A percentile compares a stretch with the other conserved stretches of the same genome.
Evolutionary conservation across 164 flowering plant species (phyloP).

Genomic region (Stephania japonica): DNA sequence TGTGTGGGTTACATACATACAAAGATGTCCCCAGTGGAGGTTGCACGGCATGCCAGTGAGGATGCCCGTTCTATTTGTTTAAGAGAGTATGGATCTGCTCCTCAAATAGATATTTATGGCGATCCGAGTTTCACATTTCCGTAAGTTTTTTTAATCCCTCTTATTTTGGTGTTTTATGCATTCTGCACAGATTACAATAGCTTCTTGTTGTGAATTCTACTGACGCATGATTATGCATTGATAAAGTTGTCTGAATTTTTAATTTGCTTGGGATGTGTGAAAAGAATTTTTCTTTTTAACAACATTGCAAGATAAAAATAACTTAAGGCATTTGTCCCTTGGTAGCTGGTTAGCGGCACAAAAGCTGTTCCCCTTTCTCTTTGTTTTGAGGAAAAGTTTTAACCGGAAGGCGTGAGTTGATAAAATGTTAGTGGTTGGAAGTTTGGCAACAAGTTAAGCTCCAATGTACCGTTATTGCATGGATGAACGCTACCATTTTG

Average conservation of each 20-base stretch:
- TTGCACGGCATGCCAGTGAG: conserved; percentile 74
- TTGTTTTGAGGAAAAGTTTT: not conserved
- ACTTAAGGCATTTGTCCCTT: not conserved
- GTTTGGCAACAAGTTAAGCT: too few species aligned
- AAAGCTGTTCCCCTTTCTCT: not conserved
- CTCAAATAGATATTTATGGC: conserved; percentile 72
- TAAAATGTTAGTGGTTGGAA: too few species aligned
- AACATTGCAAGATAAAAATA: not conserved
- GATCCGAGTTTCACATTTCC: conserved; percentile 87
- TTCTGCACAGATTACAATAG: not conserved
- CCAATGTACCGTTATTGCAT: too few species aligned
- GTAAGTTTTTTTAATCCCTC: conserved; percentile 33
- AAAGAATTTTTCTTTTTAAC: not conserved
- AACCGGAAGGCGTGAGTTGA: too few species aligned
- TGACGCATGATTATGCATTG: not conserved
- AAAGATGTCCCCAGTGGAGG: conserved; percentile 82
- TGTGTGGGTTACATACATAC: conserved; percentile 77
- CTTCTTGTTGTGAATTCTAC: not conserved
- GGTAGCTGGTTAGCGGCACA: not conserved
- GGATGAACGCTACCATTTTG: too few species aligned
- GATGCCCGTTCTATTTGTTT: conserved; percentile 80
- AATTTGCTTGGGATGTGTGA: not conserved
- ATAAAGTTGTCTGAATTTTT: too few species aligned
- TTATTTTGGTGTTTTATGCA: not conserved
- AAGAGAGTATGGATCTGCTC: conserved; percentile 86